Base-by-base conservation (phyloP, 2,329 filamentous ascomycete species). In the Colletotrichum lupini region DNA sequence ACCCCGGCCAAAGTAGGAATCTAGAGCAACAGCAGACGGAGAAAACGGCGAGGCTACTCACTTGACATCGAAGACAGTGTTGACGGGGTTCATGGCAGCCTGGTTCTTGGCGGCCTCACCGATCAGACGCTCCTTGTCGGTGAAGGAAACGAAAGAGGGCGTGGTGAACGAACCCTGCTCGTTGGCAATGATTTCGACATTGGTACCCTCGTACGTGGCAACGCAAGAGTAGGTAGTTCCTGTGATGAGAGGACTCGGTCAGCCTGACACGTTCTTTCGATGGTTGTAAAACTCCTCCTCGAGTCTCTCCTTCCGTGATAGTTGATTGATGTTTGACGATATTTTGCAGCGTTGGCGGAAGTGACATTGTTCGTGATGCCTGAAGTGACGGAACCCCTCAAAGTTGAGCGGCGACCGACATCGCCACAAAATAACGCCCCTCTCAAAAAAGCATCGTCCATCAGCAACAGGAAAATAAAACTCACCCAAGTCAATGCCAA, bases 151-250 rank as follows among this genome's bases (percentile, higher is more conserved):
- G 90, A 98, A 99, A 72, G 97, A 98, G 79, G 97, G 97, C 77
- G 97, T 98, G 83, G 97, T 98, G 89, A 98, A 98, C 88, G 92
- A 95, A 91, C 96, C 96, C 92, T 98, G 96, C 92, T 98, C 96
- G 89, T 98, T 98, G 93, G 96, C 96, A 86, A 98, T 98, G 91
- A 99, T 99, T 87, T 99, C 97, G 86, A 98, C 96, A 92, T 98
- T 98, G 90, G 91, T 96, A 86, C 97, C 97, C 89, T 98, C 97
- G 89, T 98, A 99, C 87, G 94, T 97, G 88, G 97, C 97, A 89
- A 98, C 97, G 88, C 97, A 99, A 83, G 97, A 98, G 92, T 99
- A 99, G 87, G 97, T 99, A 81, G 97, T 99, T 87, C 97, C 96
- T 98, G 80, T 77, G 74, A 37, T 74, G 63, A 52, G 58, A 60